Base-by-base conservation (phyloP, 805 yeast genomes). In the Hanseniaspora pseudoguilliermondii region DNA sequence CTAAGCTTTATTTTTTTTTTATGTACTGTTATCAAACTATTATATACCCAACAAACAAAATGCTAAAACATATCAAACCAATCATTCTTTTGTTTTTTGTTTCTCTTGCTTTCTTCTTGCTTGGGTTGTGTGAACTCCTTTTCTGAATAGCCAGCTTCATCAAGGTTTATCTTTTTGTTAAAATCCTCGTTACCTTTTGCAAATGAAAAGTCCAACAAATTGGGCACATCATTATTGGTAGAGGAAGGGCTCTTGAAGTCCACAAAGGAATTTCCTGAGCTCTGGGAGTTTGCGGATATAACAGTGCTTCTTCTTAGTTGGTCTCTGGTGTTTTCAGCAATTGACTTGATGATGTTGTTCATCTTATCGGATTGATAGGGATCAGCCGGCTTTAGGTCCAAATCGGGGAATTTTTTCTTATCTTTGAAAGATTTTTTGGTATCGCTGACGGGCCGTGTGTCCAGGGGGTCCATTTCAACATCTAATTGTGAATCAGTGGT, bases 321-420 rank as follows among this genome's bases (percentile, higher is more conserved):
- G 27, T 44, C 39, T 52, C 35, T 52, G 5, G 55, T 52, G 16
- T 52, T 44, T 52, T 52, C 49, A 21, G 50, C 44, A 13, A 52
- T 52, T 0, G 44, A 38, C 11, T 52, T 21, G 16, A 46, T 29
- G 9, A 46, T 29, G 7, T 32, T 46, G 38, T 29, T 46, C n/a
- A 46, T 46, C 15, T 46, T n/a, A 16, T 25, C 15, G 25, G 32
- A n/a, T 29, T 16, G n/a, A 16, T 18, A 27, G 5, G 15, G 10
- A 5, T 18, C 10, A 36, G 4, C 20, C 13, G 15, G 13, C 16
- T 20, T 40, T 40, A 40, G 11, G 16, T 20, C 23, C 15, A 40
- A 11, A 11, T 40, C 43, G 15, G 43, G 15, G 23, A 47, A 35
- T 29, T 35, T 34, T 13, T 35, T 34, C 10, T 35, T 35, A 40